phyloP scores from a whole-genome alignment of 345 rosid genomes.

The Rhodamnia rubescens region DNA sequence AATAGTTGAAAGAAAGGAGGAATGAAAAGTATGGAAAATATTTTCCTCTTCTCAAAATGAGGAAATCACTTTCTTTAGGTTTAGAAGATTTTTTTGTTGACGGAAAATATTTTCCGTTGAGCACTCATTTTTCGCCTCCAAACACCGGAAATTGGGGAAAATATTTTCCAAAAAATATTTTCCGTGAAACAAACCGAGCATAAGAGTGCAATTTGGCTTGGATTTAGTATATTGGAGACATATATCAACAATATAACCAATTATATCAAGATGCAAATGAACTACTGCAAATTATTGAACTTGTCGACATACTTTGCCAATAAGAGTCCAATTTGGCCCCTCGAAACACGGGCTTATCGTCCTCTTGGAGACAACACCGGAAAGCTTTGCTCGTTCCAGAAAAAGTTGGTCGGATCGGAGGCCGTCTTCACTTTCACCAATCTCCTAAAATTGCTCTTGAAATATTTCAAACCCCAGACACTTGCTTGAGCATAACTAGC shows the following conservation, averaged over 20 bases:
- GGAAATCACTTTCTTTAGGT: too few species aligned
- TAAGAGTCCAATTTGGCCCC: neutral
- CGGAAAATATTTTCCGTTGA: too few species aligned
- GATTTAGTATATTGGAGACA: neutral
- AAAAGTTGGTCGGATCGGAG: constrained; percentile 15
- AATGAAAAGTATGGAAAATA: too few species aligned
- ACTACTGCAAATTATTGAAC: neutral
- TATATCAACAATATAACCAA: neutral
- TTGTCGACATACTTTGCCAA: neutral
- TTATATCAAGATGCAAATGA: neutral
- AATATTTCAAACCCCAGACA: neutral
- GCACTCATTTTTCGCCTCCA: too few species aligned
- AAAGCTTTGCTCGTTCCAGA: constrained; percentile 17
- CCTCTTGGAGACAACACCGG: constrained; percentile 1
- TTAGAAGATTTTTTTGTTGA: too few species aligned
- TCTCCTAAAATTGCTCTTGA: constrained; percentile 5
- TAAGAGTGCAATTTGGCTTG: neutral
- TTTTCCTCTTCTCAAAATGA: too few species aligned
- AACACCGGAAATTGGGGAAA: too few species aligned
- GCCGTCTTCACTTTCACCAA: constrained; percentile 14
- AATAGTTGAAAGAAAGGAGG: too few species aligned
- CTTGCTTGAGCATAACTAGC: neutral
- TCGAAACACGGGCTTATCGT: neutral
- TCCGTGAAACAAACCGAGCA: too few species aligned
- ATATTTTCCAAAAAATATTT: too few species aligned